phyloP scores from a whole-genome alignment of 805 yeast species.

The Candida bentonensis region DNA sequence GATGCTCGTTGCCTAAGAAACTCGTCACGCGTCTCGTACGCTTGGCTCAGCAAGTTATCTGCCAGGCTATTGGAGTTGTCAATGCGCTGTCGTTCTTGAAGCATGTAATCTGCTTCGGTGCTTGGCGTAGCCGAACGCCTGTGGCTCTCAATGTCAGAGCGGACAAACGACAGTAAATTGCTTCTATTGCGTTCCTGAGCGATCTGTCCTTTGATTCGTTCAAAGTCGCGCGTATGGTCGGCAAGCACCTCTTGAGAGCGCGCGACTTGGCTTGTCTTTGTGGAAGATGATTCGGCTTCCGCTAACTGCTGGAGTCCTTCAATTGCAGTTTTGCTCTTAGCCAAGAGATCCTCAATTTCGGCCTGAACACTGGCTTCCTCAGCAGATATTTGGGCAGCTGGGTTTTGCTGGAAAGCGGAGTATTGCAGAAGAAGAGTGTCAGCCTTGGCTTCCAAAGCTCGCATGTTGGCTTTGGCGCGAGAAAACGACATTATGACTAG shows the following conservation, averaged over 20 bases:
- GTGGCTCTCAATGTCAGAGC: constrained; percentile 65
- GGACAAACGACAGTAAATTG: constrained; percentile 61
- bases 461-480: constrained; percentile 6
- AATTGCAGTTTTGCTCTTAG: constrained; percentile 20
- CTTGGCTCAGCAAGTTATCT: constrained; percentile 70
- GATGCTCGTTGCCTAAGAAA: constrained; percentile 55
- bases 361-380: constrained; percentile 34
- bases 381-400: constrained; percentile 32
- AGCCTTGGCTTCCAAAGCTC: constrained; percentile 54
- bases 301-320: constrained; percentile 18
- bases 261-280: constrained; percentile 66
- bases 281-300: constrained; percentile 42
- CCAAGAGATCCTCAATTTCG: constrained; percentile 37
- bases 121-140: constrained; percentile 27
- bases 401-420: constrained; percentile 27
- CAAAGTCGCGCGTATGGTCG: constrained; percentile 54
- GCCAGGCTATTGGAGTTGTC: constrained; percentile 62
- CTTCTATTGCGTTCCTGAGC: constrained; percentile 63
- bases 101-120: constrained; percentile 55
- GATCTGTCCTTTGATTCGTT: constrained; percentile 42
- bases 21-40: constrained; percentile 81
- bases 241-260: constrained; percentile 65
- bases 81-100: constrained; percentile 62
- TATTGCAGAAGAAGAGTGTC: constrained; percentile 36
- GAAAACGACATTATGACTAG: constrained; percentile 9